phyloP scores from a whole-genome alignment of 768 basidiomycete species.

The Suillus alpinus region DNA sequence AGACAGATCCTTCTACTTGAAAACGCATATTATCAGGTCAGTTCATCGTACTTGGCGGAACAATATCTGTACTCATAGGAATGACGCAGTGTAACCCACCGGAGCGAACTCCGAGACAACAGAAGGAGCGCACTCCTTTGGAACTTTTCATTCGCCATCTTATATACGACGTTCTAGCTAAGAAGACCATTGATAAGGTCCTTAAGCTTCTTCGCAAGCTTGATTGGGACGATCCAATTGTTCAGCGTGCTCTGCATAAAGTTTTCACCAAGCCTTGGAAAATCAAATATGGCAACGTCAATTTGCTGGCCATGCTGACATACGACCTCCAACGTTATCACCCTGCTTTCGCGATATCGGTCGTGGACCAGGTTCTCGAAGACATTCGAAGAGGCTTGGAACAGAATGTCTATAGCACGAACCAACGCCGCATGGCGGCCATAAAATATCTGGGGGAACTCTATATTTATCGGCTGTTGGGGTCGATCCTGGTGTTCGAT shows the following conservation, averaged over 20 bases:
- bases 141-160: conserved; percentile 95
- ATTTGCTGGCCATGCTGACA: conserved; percentile 88
- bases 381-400: conserved; percentile 89
- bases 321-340: conserved; percentile 94
- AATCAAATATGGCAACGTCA: conserved; percentile 87
- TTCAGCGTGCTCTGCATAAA: conserved; percentile 70
- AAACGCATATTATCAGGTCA: conserved; percentile 96
- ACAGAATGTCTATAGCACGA: conserved; percentile 91
- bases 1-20: conserved; percentile 86
- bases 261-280: conserved; percentile 99
- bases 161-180: conserved; percentile 89
- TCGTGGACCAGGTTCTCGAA: conserved; percentile 94
- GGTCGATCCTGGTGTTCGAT: conserved; percentile 89
- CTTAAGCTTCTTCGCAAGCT: conserved; percentile 90
- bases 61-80: conserved; percentile 5
- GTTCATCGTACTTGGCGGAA: conserved; percentile 8
- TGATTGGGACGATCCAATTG: conserved; percentile 81
- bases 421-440: conserved; percentile 88
- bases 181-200: conserved; percentile 95
- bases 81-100: conserved; percentile 87
- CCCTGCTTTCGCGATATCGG: conserved; percentile 79
- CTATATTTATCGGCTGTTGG: conserved; percentile 92
- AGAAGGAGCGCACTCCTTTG: conserved; percentile 81
- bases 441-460: conserved; percentile 96
- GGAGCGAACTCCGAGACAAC: conserved; percentile 81